These are phyloP conservation scores for Colletotrichum sp. DNA, from an alignment of 2,329 filamentous ascomycete genomes.

Conservation along the genomic window DNA sequence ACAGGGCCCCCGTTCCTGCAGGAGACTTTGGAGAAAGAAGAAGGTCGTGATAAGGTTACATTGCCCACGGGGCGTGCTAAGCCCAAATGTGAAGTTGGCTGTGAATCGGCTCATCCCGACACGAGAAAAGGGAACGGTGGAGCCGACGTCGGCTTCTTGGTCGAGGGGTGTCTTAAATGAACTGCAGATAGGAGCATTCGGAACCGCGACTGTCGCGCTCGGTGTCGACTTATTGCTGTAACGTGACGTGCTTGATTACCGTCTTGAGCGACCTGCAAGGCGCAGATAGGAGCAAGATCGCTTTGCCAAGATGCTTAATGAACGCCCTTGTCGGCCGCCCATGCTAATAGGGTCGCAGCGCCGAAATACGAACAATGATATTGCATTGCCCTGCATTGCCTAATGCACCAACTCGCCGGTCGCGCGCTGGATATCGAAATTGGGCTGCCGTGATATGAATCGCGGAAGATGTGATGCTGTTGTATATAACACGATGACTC, in stretches of 20 bases:
- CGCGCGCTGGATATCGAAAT: not conserved
- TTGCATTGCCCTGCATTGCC: not conserved
- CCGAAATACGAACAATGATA: constrained; percentile 3
- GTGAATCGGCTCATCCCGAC: not conserved
- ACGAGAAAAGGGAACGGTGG: not conserved
- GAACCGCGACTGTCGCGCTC: not conserved
- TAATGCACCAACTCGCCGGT: not conserved
- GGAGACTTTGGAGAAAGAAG: not conserved
- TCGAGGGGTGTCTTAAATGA: not conserved
- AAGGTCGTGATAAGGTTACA: constrained; percentile 1
- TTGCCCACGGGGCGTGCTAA: not conserved
- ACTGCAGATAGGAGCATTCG: not conserved
- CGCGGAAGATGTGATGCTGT: not conserved
- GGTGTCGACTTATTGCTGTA: not conserved
- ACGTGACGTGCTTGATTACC: not conserved
- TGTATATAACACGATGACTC: not conserved
- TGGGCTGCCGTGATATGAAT: not conserved
- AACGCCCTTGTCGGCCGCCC: not conserved
- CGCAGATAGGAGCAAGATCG: not conserved
- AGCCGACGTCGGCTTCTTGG: not conserved
- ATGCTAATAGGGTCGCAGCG: not conserved
- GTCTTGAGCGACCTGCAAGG: not conserved
- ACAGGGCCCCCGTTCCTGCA: not conserved
- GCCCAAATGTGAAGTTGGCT: not conserved
- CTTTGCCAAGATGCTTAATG: not conserved